Evolutionary conservation across 2,329 filamentous ascomycete genomes (phyloP), one percentile per base, ranked within the genome.

Genomic region (Aureobasidium musti): DNA sequence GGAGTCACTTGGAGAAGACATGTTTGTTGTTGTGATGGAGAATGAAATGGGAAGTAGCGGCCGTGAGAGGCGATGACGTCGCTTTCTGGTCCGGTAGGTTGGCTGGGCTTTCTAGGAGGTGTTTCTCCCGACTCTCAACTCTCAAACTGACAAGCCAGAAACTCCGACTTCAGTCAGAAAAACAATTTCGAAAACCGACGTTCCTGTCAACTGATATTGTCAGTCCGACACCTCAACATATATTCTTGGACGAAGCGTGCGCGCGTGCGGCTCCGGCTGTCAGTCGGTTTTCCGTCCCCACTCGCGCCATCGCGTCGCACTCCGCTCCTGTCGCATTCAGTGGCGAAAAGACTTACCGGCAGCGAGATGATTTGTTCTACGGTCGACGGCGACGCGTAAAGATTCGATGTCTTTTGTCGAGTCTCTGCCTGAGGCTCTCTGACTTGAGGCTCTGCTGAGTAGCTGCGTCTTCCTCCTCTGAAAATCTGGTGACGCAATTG

Each of bases 1-100:
- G 53, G 53, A 52, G 33, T 41, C 54, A 41, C 33, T 33, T 59
- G 64, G 64, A 52, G 64, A 57, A 50, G 64, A 66, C 64, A 66
- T 66, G 52, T 43, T 60, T 30, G 41, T 52, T 49, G 61, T 43
- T 28, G 49, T 50, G 45, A 35, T 35, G 49, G n/a, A 28, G 37
- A n/a, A 37, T 17, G 35, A 49, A 26, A 35, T 43, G 35, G 30
- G 61, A 65, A 39, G 50, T 28, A 56, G 49, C 10, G 35, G 53
- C 33, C 28, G 33, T 8, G 17, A 28, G 33, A n/a, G 47, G 35
- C 37, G 47, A 37, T 64, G 61, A 64, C 61, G 59, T 39, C 26
- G 11, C 17, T 41, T 19, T 41, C 26, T 47, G 50, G 30, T 54
- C 17, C 30, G 50, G 37, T 37, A 35, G 50, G 50, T n/a, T 30